Conservation (phyloP, 176 grass and related monocot species). For the Cenchrus purpureus region DNA sequence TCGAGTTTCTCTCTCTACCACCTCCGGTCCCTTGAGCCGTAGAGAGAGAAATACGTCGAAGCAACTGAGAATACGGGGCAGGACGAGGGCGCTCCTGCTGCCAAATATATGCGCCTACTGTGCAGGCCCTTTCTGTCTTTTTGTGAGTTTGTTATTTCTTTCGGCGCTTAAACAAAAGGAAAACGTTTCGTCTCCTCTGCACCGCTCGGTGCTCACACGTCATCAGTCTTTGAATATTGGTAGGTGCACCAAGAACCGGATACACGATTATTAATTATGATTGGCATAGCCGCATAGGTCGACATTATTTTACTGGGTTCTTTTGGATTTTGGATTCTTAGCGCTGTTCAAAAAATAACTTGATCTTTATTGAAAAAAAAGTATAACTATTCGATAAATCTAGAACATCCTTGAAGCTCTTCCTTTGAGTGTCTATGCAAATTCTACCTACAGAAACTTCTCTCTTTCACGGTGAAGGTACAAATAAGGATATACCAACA, state of each 20-base stretch:
- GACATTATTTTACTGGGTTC: background rate
- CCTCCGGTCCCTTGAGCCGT: background rate
- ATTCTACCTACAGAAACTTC: no score
- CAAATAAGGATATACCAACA: background rate
- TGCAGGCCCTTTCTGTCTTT: background rate
- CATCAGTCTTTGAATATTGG: conserved; percentile 33
- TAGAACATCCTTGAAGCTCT: background rate
- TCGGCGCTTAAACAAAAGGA: background rate
- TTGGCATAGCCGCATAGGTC: background rate
- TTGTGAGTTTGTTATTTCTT: conserved; percentile 35
- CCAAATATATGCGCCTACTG: conserved; percentile 48
- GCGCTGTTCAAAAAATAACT: background rate
- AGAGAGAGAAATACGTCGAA: conserved; percentile 42
- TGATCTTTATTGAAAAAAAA: background rate
- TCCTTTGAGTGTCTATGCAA: no score
- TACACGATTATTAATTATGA: background rate
- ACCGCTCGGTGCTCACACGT: conserved; percentile 18
- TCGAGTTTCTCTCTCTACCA: conserved; percentile 16
- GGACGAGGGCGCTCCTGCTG: conserved; percentile 27
- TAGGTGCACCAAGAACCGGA: conserved; percentile 36
- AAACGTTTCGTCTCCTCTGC: conserved; percentile 37
- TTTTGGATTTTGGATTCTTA: background rate
- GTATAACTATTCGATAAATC: background rate
- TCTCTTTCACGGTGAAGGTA: background rate
- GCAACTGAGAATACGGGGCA: conserved; percentile 22